Conservation (phyloP, 345 rosid genomes). For the Euphorbia pulcherrima region DNA sequence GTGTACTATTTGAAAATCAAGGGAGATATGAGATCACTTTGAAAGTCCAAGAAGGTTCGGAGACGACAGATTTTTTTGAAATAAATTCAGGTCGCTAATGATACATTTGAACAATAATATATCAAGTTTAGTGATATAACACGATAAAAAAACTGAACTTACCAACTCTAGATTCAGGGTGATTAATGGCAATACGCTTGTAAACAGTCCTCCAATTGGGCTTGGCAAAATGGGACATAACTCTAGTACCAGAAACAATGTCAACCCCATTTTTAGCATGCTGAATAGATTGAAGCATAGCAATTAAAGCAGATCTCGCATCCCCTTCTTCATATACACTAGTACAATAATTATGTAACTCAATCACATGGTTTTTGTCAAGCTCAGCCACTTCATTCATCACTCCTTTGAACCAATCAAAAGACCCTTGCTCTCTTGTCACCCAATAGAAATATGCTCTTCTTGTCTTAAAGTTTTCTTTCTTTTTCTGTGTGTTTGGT, state of each 20-base stretch:
- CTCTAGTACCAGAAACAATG: slow-evolving; percentile 70
- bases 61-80: too few species aligned
- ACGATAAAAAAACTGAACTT: slow-evolving; percentile 12
- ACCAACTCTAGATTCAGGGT: slow-evolving; percentile 62
- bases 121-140: neutral
- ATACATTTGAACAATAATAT: too few species aligned
- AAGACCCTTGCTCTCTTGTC: slow-evolving; percentile 78
- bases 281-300: slow-evolving; percentile 70
- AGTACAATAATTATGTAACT: slow-evolving; percentile 71
- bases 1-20: too few species aligned
- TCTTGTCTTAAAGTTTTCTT: slow-evolving; percentile 55
- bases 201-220: slow-evolving; percentile 72
- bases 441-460: slow-evolving; percentile 86
- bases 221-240: slow-evolving; percentile 77
- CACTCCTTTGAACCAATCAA: slow-evolving; percentile 78
- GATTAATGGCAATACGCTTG: slow-evolving; percentile 59
- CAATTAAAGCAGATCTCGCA: slow-evolving; percentile 71
- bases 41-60: too few species aligned
- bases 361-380: slow-evolving; percentile 59
- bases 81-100: too few species aligned
- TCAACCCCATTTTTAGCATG: slow-evolving; percentile 77
- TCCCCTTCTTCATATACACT: slow-evolving; percentile 88
- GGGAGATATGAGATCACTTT: too few species aligned
- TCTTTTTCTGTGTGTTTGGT: slow-evolving; percentile 33
- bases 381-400: slow-evolving; percentile 75